Conservation (phyloP, 1,139 yeast species). For the Hanseniaspora uvarum region DNA sequence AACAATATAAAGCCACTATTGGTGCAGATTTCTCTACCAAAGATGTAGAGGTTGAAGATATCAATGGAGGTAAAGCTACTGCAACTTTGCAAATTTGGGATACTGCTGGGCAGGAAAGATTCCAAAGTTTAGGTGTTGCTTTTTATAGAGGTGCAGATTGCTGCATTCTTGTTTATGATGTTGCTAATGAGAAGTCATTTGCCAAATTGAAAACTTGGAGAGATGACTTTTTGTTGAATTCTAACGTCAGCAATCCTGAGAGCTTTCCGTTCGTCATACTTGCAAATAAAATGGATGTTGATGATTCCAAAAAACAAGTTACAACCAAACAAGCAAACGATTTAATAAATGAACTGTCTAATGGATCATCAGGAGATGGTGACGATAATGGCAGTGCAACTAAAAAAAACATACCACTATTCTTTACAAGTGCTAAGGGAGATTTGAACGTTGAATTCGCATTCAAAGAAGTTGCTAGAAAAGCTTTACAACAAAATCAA, state of each 20-base stretch:
- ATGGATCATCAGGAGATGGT: background rate
- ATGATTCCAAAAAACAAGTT: conserved; percentile 77
- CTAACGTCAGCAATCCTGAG: conserved; percentile 85
- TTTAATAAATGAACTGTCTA: conserved; percentile 72
- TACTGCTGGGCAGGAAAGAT: conserved; percentile 97
- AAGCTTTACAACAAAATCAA: conserved; percentile 86
- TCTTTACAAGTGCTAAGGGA: conserved; percentile 90
- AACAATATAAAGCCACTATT: conserved; percentile 93
- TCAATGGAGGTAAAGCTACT: conserved; percentile 34
- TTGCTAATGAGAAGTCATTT: conserved; percentile 83
- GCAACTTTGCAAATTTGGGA: conserved; percentile 94
- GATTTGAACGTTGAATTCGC: conserved; percentile 91
- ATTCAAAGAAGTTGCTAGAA: conserved; percentile 89
- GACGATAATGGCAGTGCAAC: background rate
- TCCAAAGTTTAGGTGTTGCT: conserved; percentile 93
- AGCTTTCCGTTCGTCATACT: conserved; percentile 89
- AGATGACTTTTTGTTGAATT: conserved; percentile 88
- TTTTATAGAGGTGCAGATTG: conserved; percentile 98
- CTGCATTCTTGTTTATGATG: conserved; percentile 91
- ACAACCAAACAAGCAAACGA: conserved; percentile 76
- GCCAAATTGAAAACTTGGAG: conserved; percentile 87
- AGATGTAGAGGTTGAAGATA: conserved; percentile 71
- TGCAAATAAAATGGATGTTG: conserved; percentile 92
- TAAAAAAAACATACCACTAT: conserved; percentile 52
- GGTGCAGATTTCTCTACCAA: conserved; percentile 96